Evolutionary conservation across 768 basidiomycete species (phyloP).

Genomic region (Tricholoma furcatifolium): DNA sequence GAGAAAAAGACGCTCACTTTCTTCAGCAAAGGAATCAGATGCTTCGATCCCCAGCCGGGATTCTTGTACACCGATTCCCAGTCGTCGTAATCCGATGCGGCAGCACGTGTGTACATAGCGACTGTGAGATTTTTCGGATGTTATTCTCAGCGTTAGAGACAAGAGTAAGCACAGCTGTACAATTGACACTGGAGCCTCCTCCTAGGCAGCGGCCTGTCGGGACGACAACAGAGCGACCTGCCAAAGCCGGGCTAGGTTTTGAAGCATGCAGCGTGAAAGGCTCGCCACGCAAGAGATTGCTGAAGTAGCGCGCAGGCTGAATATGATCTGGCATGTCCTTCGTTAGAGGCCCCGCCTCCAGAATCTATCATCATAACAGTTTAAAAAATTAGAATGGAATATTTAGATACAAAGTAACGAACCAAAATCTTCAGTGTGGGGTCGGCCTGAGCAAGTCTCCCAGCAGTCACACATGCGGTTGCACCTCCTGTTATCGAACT

Average conservation of each 20-base stretch:
- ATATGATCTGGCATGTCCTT: constrained; percentile 43
- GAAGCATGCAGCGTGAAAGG: constrained; percentile 46
- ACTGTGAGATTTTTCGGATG: constrained; percentile 22
- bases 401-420: constrained; percentile 7
- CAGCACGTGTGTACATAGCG: constrained; percentile 55
- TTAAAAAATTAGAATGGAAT: background rate
- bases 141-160: background rate
- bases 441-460: constrained; percentile 52
- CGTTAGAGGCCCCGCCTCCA: constrained; percentile 59
- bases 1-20: constrained; percentile 40
- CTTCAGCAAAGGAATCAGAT: constrained; percentile 55
- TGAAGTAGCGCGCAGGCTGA: constrained; percentile 53
- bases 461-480: constrained; percentile 54
- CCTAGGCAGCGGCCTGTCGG: constrained; percentile 52
- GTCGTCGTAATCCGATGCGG: constrained; percentile 65
- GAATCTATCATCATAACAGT: constrained; percentile 28
- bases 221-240: constrained; percentile 43
- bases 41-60: constrained; percentile 58
- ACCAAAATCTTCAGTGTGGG: constrained; percentile 56
- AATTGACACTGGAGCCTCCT: constrained; percentile 63
- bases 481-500: constrained; percentile 40
- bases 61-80: constrained; percentile 55
- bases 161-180: constrained; percentile 28
- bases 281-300: constrained; percentile 38
- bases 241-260: constrained; percentile 39